Conservation (phyloP, 768 basidiomycete genomes). For the Panaeolus papilionaceus region DNA sequence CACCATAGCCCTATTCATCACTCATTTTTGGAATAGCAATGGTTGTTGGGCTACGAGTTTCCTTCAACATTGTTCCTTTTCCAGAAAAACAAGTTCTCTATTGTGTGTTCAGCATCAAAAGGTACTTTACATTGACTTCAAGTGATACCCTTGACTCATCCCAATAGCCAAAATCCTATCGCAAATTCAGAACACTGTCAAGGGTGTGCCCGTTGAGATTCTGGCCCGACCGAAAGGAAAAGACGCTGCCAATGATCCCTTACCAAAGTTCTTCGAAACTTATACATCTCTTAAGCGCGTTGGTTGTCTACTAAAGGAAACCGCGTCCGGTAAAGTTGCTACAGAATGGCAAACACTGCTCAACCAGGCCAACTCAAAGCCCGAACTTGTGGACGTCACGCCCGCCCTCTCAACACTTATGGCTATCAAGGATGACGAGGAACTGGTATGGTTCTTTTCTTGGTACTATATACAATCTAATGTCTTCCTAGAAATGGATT, state of each 20-base stretch:
- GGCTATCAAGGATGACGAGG: conserved; percentile 91
- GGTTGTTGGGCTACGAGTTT: conserved; percentile 97
- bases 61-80: conserved; percentile 92
- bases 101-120: conserved; percentile 90
- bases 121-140: conserved; percentile 48
- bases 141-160: conserved; percentile 18
- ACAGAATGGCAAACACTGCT: conserved; percentile 84
- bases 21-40: conserved; percentile 65
- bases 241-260: conserved; percentile 75
- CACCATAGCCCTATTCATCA: conserved; percentile 24
- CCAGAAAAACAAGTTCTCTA: conserved; percentile 73
- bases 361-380: conserved; percentile 57
- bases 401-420: conserved; percentile 78
- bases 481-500: conserved; percentile 67
- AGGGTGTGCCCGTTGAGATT: conserved; percentile 74
- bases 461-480: not conserved
- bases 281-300: conserved; percentile 71
- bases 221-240: conserved; percentile 81
- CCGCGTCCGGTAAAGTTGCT: conserved; percentile 83
- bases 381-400: conserved; percentile 82
- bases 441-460: conserved; percentile 60
- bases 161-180: conserved; percentile 81
- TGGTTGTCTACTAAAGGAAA: conserved; percentile 83
- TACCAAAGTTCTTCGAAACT: conserved; percentile 68
- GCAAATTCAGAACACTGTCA: conserved; percentile 68